These are phyloP conservation scores for Pseudogymnoascus sp. DNA, from an alignment of 2,329 filamentous ascomycete species.

Conservation along the genomic window DNA sequence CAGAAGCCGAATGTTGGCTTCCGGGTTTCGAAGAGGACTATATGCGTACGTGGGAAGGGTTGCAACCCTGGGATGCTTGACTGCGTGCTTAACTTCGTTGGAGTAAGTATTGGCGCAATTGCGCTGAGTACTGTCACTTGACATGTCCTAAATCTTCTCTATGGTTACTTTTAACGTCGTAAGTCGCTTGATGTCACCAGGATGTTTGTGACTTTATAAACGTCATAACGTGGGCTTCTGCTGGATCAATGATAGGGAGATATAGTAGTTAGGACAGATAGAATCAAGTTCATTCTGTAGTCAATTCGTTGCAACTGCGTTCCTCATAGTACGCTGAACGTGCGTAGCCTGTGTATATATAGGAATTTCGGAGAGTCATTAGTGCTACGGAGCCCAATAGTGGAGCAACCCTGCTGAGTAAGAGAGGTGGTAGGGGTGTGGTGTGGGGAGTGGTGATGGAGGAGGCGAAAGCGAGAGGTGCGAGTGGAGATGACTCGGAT, in stretches of 20 bases:
- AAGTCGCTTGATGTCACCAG: background rate
- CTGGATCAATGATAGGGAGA: background rate
- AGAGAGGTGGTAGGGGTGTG: too few relatives aligned
- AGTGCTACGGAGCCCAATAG: too few relatives aligned
- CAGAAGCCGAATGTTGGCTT: constrained; percentile 10
- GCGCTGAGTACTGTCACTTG: background rate
- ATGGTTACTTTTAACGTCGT: background rate
- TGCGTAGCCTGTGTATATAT: too few relatives aligned
- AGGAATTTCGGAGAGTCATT: too few relatives aligned
- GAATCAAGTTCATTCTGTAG: too few relatives aligned
- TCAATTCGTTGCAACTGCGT: too few relatives aligned
- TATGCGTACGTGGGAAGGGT: background rate
- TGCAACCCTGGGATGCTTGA: background rate
- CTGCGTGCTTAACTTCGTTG: background rate
- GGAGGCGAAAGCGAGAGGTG: too few relatives aligned
- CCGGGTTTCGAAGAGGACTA: constrained; percentile 12
- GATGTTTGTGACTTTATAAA: background rate
- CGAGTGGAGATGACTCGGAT: too few relatives aligned
- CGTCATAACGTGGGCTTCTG: background rate
- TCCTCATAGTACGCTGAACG: too few relatives aligned
- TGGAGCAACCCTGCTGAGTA: too few relatives aligned
- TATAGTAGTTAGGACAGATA: background rate
- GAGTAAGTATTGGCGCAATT: too few relatives aligned
- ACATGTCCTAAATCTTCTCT: background rate
- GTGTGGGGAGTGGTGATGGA: too few relatives aligned